A percentile compares a stretch with the other conserved stretches of the same genome.
Evolutionary conservation across 495 filamentous ascomycete genomes (phyloP).

Genomic region (Evernia prunastri): DNA sequence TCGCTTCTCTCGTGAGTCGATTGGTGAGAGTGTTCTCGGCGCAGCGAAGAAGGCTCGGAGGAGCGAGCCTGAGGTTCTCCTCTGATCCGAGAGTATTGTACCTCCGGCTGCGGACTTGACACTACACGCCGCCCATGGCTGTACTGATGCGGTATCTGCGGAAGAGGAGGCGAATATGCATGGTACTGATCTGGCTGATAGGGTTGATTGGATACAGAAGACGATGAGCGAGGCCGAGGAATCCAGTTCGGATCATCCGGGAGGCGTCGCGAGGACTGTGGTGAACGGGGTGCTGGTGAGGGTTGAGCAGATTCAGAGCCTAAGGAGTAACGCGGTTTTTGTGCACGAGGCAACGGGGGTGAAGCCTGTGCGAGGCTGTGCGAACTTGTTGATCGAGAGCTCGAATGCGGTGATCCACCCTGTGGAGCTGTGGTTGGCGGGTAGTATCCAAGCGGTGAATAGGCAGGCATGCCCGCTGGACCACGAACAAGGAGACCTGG

Average conservation of each 20-base stretch:
- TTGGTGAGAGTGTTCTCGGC: slow-evolving; percentile 25
- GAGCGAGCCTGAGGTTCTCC: slow-evolving; percentile 21
- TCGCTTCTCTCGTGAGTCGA: slow-evolving; percentile 25
- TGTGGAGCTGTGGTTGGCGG: slow-evolving; percentile 13
- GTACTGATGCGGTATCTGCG: slow-evolving; percentile 30
- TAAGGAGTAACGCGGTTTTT: slow-evolving; percentile 31
- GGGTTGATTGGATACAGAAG: slow-evolving; percentile 28
- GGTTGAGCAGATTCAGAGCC: slow-evolving; percentile 29
- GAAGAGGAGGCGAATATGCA: slow-evolving; percentile 28
- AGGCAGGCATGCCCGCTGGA: slow-evolving; percentile 58
- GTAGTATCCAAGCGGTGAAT: slow-evolving; percentile 47
- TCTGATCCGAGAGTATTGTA: slow-evolving; percentile 21
- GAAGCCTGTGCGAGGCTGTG: slow-evolving; percentile 34
- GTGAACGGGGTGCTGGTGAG: slow-evolving; percentile 28
- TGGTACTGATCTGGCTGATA: slow-evolving; percentile 34
- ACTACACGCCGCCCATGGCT: slow-evolving; percentile 26
- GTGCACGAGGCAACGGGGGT: slow-evolving; percentile 35
- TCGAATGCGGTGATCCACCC: slow-evolving; percentile 29
- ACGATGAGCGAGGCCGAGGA: slow-evolving; percentile 36
- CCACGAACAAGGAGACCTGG: slow-evolving; percentile 52
- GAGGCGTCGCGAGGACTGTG: slow-evolving; percentile 33
- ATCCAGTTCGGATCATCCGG: slow-evolving; percentile 45
- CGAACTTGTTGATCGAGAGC: slow-evolving; percentile 38
- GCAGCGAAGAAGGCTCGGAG: slow-evolving; percentile 29
- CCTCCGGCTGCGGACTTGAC: slow-evolving; percentile 27